These are phyloP conservation scores for Leccinum subtestaceum DNA, from an alignment of 768 basidiomycete species.

Conservation along the genomic window DNA sequence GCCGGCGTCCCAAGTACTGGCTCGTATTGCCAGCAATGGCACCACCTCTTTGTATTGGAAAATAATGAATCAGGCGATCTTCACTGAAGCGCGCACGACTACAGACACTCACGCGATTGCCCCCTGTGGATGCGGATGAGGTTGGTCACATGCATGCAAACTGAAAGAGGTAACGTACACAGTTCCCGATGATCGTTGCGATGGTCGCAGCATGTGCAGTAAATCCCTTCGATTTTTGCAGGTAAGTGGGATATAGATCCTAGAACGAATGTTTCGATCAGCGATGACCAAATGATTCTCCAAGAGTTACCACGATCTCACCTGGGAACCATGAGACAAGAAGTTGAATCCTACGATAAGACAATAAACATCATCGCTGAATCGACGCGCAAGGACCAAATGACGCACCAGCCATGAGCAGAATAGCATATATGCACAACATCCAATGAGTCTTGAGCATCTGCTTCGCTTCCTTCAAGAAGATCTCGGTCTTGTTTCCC, in stretches of 20 bases:
- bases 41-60: slow-evolving; percentile 49
- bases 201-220: slow-evolving; percentile 13
- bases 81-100: slow-evolving; percentile 6
- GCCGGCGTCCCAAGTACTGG: slow-evolving; percentile 79
- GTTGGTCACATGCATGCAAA: not conserved
- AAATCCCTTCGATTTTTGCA: slow-evolving; percentile 62
- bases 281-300: not conserved
- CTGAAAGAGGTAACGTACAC: slow-evolving; percentile 36
- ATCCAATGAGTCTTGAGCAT: slow-evolving; percentile 87
- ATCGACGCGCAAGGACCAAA: not conserved
- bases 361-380: not conserved
- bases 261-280: slow-evolving; percentile 22
- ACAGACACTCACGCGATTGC: slow-evolving; percentile 39
- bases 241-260: slow-evolving; percentile 81
- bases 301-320: slow-evolving; percentile 15
- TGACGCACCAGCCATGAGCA: slow-evolving; percentile 65
- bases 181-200: slow-evolving; percentile 38
- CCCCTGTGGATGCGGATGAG: slow-evolving; percentile 29
- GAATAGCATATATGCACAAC: slow-evolving; percentile 76
- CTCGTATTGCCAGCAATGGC: slow-evolving; percentile 66
- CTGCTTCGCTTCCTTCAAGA: slow-evolving; percentile 64
- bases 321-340: slow-evolving; percentile 71
- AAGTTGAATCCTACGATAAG: slow-evolving; percentile 62
- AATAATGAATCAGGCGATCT: not conserved
- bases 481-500: slow-evolving; percentile 37